Conservation (phyloP, 257 asterid genomes). For the Perilla frutescens region DNA sequence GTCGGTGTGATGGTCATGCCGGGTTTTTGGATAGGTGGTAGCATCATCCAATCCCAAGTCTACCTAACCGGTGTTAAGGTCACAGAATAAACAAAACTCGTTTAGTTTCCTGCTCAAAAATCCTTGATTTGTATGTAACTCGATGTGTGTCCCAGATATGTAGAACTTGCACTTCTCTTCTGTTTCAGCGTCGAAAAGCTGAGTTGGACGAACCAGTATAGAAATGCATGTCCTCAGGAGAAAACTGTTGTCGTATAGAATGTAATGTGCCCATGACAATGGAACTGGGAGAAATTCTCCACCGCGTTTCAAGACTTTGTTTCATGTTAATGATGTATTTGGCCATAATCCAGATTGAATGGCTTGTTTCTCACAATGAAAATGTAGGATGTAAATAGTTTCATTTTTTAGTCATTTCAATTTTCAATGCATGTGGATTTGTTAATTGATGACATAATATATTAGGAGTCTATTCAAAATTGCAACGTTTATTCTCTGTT, state of each 20-base stretch:
- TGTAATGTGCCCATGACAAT: neutral
- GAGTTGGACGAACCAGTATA: neutral
- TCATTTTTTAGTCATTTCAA: neutral
- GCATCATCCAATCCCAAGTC: slow-evolving; percentile 85
- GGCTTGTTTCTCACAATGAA: slow-evolving; percentile 4
- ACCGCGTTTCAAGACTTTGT: neutral
- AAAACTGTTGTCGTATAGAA: neutral
- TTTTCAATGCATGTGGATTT: neutral
- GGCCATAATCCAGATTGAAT: slow-evolving; percentile 1
- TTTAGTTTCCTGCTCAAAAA: neutral
- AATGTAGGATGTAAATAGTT: neutral
- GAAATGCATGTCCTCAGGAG: neutral
- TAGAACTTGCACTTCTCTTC: neutral
- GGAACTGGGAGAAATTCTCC: slow-evolving; percentile 2
- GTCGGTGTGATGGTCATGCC: slow-evolving; percentile 97
- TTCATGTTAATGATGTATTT: slow-evolving; percentile 9
- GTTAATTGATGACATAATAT: too few species aligned
- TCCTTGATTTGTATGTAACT: slow-evolving; percentile 37
- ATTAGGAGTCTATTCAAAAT: too few species aligned
- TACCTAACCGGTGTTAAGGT: slow-evolving; percentile 80
- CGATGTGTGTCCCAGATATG: slow-evolving; percentile 31
- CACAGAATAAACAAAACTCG: slow-evolving; percentile 48
- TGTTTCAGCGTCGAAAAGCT: neutral
- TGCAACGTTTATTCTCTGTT: too few species aligned
- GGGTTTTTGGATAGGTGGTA: slow-evolving; percentile 95